Conservation (phyloP, 495 filamentous ascomycete genomes). For the Bacidia rubella region DNA sequence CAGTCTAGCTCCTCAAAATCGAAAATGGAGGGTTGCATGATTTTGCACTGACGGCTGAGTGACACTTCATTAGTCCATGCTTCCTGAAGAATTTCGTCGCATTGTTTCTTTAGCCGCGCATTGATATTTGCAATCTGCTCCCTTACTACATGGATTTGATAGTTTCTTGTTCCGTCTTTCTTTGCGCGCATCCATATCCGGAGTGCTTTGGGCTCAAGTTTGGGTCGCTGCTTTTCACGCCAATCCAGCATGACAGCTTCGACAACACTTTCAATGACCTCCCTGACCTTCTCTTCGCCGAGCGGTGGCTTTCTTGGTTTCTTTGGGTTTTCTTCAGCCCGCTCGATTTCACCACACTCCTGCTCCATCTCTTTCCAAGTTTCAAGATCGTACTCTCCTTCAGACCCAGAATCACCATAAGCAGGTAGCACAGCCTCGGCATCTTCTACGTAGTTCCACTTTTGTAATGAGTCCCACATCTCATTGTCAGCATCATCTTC, state of each 20-base stretch:
- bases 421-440: conserved; percentile 42
- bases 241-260: conserved; percentile 26
- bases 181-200: conserved; percentile 45
- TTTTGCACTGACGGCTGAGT: conserved; percentile 37
- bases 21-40: conserved; percentile 48
- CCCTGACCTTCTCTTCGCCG: conserved; percentile 29
- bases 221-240: conserved; percentile 40
- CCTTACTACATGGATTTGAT: conserved; percentile 17
- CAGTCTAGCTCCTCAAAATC: conserved; percentile 41
- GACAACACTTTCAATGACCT: background rate
- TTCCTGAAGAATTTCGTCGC: conserved; percentile 33
- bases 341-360: conserved; percentile 27
- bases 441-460: conserved; percentile 28
- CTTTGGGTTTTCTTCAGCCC: conserved; percentile 14
- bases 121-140: conserved; percentile 26
- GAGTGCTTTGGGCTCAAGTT: conserved; percentile 38
- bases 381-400: conserved; percentile 38
- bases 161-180: conserved; percentile 20
- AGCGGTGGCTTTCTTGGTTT: conserved; percentile 22
- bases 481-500: conserved; percentile 19
- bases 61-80: conserved; percentile 35
- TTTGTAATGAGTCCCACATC: conserved; percentile 31
- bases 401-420: conserved; percentile 52
- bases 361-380: conserved; percentile 51
- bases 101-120: conserved; percentile 35